A percentile compares a stretch with the other conserved stretches of the same genome.
Evolutionary conservation across 2,329 filamentous ascomycete genomes (phyloP).

Genomic region (Gyromitra esculenta): DNA sequence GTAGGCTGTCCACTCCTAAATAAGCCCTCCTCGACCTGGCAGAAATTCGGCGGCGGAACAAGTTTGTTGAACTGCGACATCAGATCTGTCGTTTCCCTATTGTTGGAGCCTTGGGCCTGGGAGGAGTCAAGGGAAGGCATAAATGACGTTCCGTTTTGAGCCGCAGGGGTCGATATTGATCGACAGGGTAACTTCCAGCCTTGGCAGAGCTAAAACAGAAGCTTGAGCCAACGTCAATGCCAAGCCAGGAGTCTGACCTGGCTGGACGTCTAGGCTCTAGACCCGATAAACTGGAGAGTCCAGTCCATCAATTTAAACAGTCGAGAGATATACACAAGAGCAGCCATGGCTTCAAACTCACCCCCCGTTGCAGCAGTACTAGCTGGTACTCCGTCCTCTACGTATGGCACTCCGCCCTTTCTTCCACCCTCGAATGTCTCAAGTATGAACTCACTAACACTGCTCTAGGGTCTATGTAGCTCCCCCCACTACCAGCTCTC

Average conservation of each 20-base stretch:
- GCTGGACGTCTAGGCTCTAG: conserved; percentile 4
- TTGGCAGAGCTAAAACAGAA: conserved; percentile 30
- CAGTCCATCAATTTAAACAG: conserved; percentile 23
- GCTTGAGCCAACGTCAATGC: conserved; percentile 47
- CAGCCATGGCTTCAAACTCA: conserved; percentile 48
- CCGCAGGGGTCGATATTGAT: conserved; percentile 14
- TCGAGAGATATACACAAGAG: conserved; percentile 11
- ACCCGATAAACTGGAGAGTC: conserved; percentile 6
- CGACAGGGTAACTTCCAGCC: conserved; percentile 36
- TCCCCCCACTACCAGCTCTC: conserved; percentile 5
- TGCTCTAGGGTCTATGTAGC: conserved; percentile 48
- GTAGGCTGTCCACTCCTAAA: conserved; percentile 55
- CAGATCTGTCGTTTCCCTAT: conserved; percentile 24
- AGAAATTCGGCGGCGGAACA: conserved; percentile 57
- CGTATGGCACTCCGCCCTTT: conserved; percentile 30
- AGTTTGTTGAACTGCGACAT: conserved; percentile 55
- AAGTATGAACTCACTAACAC: conserved; percentile 20
- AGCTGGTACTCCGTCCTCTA: conserved; percentile 46
- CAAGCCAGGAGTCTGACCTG: conserved; percentile 35
- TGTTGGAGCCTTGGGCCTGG: conserved; percentile 1
- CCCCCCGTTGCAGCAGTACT: conserved; percentile 36
- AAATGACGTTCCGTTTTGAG: conserved; percentile 45
- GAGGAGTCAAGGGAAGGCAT: conserved; percentile 3
- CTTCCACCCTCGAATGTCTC: conserved; percentile 12
- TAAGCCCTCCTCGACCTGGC: conserved; percentile 57